Evolutionary conservation across 805 yeast genomes (phyloP).

Genomic region (Wickerhamomyces chambardii): DNA sequence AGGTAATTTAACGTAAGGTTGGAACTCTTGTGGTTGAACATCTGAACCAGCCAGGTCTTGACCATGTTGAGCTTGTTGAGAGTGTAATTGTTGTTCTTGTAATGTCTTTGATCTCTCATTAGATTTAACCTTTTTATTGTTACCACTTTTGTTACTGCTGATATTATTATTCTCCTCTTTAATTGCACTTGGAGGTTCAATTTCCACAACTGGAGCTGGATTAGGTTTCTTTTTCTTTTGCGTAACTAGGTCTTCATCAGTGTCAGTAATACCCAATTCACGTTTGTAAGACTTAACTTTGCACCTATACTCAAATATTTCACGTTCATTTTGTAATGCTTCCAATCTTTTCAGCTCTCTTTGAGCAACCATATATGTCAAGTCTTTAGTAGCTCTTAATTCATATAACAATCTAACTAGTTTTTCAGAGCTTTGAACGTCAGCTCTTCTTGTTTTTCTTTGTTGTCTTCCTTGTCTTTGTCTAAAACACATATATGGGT

Average conservation of each 20-base stretch:
- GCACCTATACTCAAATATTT: constrained; percentile 65
- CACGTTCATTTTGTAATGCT: constrained; percentile 49
- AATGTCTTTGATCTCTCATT: not conserved
- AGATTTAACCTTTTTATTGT: too few relatives aligned
- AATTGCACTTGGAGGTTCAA: not conserved
- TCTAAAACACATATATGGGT: constrained; percentile 93
- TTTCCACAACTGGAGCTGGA: constrained; percentile 9
- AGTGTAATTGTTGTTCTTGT: constrained; percentile 2
- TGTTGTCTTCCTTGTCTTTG: constrained; percentile 93
- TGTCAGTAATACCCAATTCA: constrained; percentile 66
- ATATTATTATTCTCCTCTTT: constrained; percentile 5
- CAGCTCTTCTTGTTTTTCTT: constrained; percentile 93
- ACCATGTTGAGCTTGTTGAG: constrained; percentile 10
- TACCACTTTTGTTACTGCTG: constrained; percentile 9
- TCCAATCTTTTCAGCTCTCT: constrained; percentile 64
- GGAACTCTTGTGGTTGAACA: constrained; percentile 25
- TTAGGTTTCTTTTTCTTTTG: constrained; percentile 56
- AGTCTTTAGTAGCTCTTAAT: constrained; percentile 62
- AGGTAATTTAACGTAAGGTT: constrained; percentile 81
- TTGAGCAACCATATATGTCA: constrained; percentile 61
- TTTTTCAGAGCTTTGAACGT: constrained; percentile 81
- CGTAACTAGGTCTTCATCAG: constrained; percentile 73
- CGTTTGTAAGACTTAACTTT: constrained; percentile 70
- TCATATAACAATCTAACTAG: constrained; percentile 67
- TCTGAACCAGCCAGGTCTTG: constrained; percentile 14